Conservation (phyloP, 768 basidiomycete species). For the Pholiota microspora region DNA sequence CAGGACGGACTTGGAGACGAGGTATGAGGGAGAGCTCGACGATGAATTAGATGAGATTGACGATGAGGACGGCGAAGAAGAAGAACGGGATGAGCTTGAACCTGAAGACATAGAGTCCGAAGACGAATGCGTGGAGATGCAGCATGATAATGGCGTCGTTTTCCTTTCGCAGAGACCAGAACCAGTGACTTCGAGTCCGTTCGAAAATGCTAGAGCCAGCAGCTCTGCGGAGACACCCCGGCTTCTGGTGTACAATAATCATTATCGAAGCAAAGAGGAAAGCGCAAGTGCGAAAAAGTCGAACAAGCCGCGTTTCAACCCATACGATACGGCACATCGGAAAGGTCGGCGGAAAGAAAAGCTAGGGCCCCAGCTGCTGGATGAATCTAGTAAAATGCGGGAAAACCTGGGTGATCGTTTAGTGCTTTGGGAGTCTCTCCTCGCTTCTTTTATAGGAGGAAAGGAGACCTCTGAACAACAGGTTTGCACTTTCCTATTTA, state of each 20-base stretch:
- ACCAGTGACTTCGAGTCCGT: no score
- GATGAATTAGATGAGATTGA: not conserved
- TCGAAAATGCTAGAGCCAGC: no score
- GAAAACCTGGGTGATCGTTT: not conserved
- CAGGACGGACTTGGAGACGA: not conserved
- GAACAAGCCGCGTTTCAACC: not conserved
- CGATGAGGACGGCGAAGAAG: not conserved
- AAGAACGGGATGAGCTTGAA: not conserved
- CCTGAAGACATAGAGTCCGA: not conserved
- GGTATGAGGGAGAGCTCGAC: not conserved
- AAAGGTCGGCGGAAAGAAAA: no score
- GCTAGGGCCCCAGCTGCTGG: not conserved
- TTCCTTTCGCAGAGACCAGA: conserved; percentile 1
- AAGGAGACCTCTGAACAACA: not conserved
- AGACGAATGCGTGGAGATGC: not conserved
- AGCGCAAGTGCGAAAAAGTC: not conserved
- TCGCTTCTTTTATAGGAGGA: not conserved
- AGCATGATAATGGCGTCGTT: not conserved
- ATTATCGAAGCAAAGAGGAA: no score
- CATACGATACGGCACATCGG: not conserved
- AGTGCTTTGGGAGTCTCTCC: not conserved
- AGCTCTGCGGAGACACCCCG: no score
- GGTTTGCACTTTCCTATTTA: not conserved
- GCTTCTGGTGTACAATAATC: no score
- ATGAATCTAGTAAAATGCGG: not conserved